Percentiles rank a stretch among this genome's conserved stretches.
These are phyloP conservation scores for Ambrosia trifida DNA, from an alignment of 129 eudicot genomes.

Conservation along the genomic window DNA sequence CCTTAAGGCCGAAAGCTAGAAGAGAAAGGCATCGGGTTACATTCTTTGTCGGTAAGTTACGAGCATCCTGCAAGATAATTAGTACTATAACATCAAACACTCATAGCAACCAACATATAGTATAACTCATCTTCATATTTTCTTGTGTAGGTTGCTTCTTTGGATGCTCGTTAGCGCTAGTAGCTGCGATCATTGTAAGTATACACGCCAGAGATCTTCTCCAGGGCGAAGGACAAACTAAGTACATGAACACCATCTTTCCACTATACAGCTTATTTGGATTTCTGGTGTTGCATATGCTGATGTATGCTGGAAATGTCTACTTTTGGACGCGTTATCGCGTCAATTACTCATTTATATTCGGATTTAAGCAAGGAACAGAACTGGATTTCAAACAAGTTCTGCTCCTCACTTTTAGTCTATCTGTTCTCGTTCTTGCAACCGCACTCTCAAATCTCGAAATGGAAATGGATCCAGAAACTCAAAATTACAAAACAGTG, in stretches of 20 bases:
- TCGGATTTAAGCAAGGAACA: constrained; percentile 50
- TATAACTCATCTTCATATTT: neutral
- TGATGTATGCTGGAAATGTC: constrained; percentile 43
- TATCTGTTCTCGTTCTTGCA: constrained; percentile 57
- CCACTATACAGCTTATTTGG: constrained; percentile 68
- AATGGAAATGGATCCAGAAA: constrained; percentile 51
- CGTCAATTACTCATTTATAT: constrained; percentile 56
- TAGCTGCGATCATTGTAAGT: constrained; percentile 38
- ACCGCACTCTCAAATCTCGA: constrained; percentile 54
- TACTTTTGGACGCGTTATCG: constrained; percentile 49
- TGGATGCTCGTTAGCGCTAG: constrained; percentile 73
- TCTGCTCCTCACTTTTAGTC: constrained; percentile 56
- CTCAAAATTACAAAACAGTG: constrained; percentile 34
- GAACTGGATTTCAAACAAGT: constrained; percentile 60
- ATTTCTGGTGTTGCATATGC: constrained; percentile 47
- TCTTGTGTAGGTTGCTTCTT: constrained; percentile 53
- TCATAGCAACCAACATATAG: too few species aligned
- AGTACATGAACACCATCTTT: constrained; percentile 68
- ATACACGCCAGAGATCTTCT: constrained; percentile 51
- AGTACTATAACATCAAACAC: too few species aligned
- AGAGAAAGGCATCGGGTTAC: constrained; percentile 53
- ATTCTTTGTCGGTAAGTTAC: constrained; percentile 45
- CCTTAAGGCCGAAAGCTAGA: constrained; percentile 49
- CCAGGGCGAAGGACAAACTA: constrained; percentile 31
- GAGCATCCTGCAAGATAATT: constrained; percentile 4